phyloP scores from a whole-genome alignment of 805 yeast species.

The Wickerhamiella slavikovae region DNA sequence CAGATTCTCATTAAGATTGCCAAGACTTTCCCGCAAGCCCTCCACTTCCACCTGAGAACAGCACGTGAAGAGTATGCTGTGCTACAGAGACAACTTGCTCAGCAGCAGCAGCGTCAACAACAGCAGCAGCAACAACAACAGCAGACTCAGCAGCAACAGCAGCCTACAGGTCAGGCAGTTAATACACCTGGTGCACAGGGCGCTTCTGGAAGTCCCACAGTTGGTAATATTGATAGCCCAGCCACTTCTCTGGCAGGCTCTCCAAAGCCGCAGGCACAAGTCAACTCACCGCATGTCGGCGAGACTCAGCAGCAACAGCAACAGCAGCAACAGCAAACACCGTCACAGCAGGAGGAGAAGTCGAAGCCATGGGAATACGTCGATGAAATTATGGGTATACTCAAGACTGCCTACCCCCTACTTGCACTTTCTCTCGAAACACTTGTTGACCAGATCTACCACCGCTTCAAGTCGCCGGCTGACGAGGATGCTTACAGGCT shows the following conservation, averaged over 20 bases:
- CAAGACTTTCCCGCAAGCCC: constrained; percentile 90
- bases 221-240: constrained; percentile 9
- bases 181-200: constrained; percentile 1
- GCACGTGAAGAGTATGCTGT: constrained; percentile 86
- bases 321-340: no score
- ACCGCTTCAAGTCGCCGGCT: constrained; percentile 77
- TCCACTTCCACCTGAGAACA: constrained; percentile 88
- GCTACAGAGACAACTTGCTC: constrained; percentile 48
- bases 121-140: no score
- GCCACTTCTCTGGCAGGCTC: constrained; percentile 2
- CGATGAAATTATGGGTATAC: constrained; percentile 77
- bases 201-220: not conserved
- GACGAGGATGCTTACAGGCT: constrained; percentile 93
- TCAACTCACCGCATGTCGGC: not conserved
- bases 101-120: constrained; percentile 23
- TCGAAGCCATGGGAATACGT: constrained; percentile 88
- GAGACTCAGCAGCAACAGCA: no score
- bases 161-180: constrained; percentile 10
- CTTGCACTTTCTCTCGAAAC: constrained; percentile 85
- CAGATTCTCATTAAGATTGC: constrained; percentile 81
- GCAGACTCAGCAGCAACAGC: no score
- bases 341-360: constrained; percentile 13
- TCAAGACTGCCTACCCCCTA: constrained; percentile 91
- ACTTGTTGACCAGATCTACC: constrained; percentile 83
- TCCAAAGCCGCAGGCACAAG: constrained; percentile 3